These are phyloP conservation scores for Ammopiptanthus mongolicus DNA, from an alignment of 306 rosid species.

Conservation along the genomic window DNA sequence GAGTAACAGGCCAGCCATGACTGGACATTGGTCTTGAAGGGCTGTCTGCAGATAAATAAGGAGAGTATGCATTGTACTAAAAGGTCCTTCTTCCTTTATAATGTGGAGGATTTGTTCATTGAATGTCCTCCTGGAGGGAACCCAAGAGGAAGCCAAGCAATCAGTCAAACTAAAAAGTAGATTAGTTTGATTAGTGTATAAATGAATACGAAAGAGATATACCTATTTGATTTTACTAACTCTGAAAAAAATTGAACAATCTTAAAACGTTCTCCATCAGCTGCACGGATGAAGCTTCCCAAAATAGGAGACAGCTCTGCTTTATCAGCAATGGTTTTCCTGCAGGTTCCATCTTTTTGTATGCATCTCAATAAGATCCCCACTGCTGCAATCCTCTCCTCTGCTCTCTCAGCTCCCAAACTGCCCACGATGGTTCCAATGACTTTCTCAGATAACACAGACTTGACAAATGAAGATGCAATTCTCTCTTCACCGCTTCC, in stretches of 20 bases:
- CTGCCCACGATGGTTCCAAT: constrained; percentile 45
- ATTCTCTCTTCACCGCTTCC: constrained; percentile 44
- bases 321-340: constrained; percentile 66
- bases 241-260: constrained; percentile 62
- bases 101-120: constrained; percentile 72
- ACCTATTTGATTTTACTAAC: constrained; percentile 77
- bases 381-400: constrained; percentile 75
- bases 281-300: constrained; percentile 55
- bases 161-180: background rate
- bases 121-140: constrained; percentile 60
- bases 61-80: constrained; percentile 86
- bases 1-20: constrained; percentile 82
- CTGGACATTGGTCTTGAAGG: constrained; percentile 60
- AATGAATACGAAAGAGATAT: background rate
- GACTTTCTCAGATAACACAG: constrained; percentile 41
- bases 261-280: constrained; percentile 57
- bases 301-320: constrained; percentile 62
- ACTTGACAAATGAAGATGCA: constrained; percentile 37
- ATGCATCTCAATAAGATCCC: constrained; percentile 72
- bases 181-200: constrained; percentile 1
- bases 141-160: constrained; percentile 2
- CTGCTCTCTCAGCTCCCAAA: constrained; percentile 57
- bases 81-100: constrained; percentile 78
- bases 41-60: constrained; percentile 74
- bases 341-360: constrained; percentile 70